Evolutionary conservation across 345 rosid genomes (phyloP), one percentile per base, ranked within the genome.

Genomic region (Linum tenue): DNA sequence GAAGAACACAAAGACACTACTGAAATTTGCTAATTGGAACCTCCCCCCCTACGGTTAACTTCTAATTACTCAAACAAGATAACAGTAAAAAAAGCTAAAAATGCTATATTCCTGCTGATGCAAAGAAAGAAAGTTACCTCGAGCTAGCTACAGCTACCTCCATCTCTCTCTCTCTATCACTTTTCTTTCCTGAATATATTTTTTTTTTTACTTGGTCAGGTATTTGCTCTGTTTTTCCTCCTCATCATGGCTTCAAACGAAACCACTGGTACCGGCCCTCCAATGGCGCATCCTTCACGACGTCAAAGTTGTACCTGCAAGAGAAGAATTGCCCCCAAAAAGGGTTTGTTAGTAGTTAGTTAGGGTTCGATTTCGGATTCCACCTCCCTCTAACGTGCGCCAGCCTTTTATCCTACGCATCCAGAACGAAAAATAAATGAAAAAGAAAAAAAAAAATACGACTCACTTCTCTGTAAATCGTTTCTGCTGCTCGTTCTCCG

Each of bases 231-330:
- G 14, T 7, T 48, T 5, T 3, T 6, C 36, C 36, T 7, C 2
- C 37, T 16, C 12, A 44, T 72, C 63, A 74, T 37, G 73, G 85
- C 61, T 76, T 74, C 64, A 84, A 56, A 5, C 73, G 80, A 78
- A 79, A 68, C 95, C 95, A 88, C 72, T 79, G 69, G 86, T 82
- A 88, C 7, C 87, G 87, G 62, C 95, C 95, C 60, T 81, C 66
- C 37, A 88, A 74, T 38, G 95, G 91, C 77, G 60, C 67, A 39
- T 88, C 95, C 72, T 81, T 88, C 69, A 60, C 84, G 55, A 85
- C 69, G 67, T 88, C 91, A 70, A 73, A 88, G 64, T 88, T 88
- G 85, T 88, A 88, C 89, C 95, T 88, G 75, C 67, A 64, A 74
- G 74, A 12, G 37, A 60, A 37, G 37, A 3, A 5, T 17, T 8